Percentiles rank a stretch among this genome's conserved stretches.
These are phyloP conservation scores for Acanthamoeba lenticulata DNA, from an alignment of 208 protist genomes.

Conservation along the genomic window DNA sequence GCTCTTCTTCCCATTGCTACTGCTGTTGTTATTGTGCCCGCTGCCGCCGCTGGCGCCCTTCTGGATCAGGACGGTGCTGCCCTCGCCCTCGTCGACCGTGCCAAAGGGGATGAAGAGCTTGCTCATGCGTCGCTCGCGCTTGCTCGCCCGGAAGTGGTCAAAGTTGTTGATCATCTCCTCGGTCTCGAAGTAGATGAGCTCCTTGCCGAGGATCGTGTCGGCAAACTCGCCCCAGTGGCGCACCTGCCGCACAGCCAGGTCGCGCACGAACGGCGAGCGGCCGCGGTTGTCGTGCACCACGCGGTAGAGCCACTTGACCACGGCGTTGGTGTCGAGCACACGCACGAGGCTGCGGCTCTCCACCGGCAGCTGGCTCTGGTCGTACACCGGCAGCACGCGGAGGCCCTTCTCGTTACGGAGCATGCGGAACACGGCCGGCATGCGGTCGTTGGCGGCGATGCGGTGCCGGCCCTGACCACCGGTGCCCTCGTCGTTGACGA, in stretches of 20 bases:
- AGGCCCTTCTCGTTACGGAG: slow-evolving; percentile 44
- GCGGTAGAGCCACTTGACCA: slow-evolving; percentile 35
- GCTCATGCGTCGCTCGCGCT: slow-evolving; percentile 28
- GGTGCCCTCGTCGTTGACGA: slow-evolving; percentile 31
- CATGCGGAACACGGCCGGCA: slow-evolving; percentile 36
- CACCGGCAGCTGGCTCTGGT: slow-evolving; percentile 17
- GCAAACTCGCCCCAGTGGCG: slow-evolving; percentile 26
- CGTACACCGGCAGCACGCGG: slow-evolving; percentile 45
- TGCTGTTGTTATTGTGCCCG: not conserved
- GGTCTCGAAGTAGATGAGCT: slow-evolving; percentile 62
- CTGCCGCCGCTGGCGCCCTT: not conserved
- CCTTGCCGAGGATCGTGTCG: slow-evolving; percentile 51
- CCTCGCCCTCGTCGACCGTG: not conserved
- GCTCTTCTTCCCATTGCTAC: not conserved
- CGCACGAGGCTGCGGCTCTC: slow-evolving; percentile 46
- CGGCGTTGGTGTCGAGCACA: slow-evolving; percentile 38
- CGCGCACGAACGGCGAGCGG: slow-evolving; percentile 21
- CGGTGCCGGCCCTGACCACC: slow-evolving; percentile 4
- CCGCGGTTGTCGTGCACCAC: not conserved
- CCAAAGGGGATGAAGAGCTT: slow-evolving; percentile 16
- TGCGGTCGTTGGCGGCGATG: slow-evolving; percentile 36
- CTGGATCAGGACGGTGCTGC: not conserved
- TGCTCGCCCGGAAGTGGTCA: slow-evolving; percentile 14
- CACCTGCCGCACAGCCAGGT: slow-evolving; percentile 52
- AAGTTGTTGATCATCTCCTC: slow-evolving; percentile 62